phyloP scores from a whole-genome alignment of 1,284 basidiomycete genomes.

The Pascua sp. region DNA sequence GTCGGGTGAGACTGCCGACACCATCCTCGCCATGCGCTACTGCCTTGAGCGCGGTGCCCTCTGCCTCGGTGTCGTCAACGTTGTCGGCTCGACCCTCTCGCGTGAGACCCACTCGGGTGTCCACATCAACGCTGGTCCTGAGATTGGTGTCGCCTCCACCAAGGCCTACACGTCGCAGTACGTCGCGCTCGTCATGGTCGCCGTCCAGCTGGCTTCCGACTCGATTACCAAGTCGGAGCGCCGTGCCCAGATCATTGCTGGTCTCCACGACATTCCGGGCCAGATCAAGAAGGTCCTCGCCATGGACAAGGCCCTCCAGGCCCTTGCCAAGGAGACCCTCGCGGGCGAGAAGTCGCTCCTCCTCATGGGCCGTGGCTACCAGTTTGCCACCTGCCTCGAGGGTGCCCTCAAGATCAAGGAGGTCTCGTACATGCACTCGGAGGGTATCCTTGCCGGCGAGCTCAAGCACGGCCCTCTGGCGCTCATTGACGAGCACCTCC shows the following conservation, averaged over 20 bases:
- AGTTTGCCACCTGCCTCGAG: constrained; percentile 95
- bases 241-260: constrained; percentile 89
- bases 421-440: constrained; percentile 61
- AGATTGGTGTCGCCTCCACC: constrained; percentile 99
- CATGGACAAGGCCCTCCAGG: constrained; percentile 73
- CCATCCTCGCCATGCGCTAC: constrained; percentile 93
- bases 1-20: constrained; percentile 98
- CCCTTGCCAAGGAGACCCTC: constrained; percentile 73
- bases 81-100: constrained; percentile 95
- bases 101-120: constrained; percentile 99
- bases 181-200: constrained; percentile 97
- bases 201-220: constrained; percentile 94
- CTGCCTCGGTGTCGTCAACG: constrained; percentile 93
- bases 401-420: constrained; percentile 99
- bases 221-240: constrained; percentile 88
- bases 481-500: constrained; percentile 96
- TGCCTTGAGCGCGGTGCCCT: constrained; percentile 95
- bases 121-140: constrained; percentile 98
- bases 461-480: constrained; percentile 95
- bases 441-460: constrained; percentile 85
- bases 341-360: constrained; percentile 82
- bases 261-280: constrained; percentile 80
- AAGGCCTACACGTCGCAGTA: constrained; percentile 99
- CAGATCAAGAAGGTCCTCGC: constrained; percentile 88
- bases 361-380: constrained; percentile 98